Evolutionary conservation across 2,329 filamentous ascomycete genomes (phyloP).

Genomic region (Aspergillus versicolor): DNA sequence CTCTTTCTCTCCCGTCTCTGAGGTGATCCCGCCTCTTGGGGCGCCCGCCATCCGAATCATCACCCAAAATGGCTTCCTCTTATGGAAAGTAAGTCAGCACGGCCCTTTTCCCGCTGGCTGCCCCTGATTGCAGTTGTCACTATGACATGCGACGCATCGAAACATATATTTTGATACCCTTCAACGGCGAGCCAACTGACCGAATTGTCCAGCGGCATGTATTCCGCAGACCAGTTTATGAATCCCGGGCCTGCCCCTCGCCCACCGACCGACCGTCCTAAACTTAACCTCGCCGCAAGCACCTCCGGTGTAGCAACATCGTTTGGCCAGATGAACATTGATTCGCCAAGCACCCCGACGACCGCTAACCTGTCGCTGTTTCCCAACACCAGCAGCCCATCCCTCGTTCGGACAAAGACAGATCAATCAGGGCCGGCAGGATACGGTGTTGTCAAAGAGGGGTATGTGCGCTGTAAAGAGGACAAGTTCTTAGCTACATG

Average conservation of each 20-base stretch:
- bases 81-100: conserved; percentile 37
- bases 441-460: conserved; percentile 70
- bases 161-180: background rate
- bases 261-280: conserved; percentile 79
- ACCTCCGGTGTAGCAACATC: conserved; percentile 70
- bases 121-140: background rate
- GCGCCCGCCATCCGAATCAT: conserved; percentile 18
- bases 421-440: conserved; percentile 65
- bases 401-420: conserved; percentile 61
- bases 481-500: conserved; percentile 74
- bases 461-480: conserved; percentile 67
- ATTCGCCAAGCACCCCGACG: conserved; percentile 60
- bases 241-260: conserved; percentile 93
- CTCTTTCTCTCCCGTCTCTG: conserved; percentile 1
- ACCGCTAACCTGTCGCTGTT: conserved; percentile 57
- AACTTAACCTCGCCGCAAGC: conserved; percentile 73
- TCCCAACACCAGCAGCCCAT: conserved; percentile 70
- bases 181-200: background rate
- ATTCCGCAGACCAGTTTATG: conserved; percentile 75
- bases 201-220: conserved; percentile 42
- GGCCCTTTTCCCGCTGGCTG: background rate
- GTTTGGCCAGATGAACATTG: conserved; percentile 65
- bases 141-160: background rate
- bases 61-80: conserved; percentile 27
- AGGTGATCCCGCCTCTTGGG: conserved; percentile 12